A percentile compares a stretch with the other conserved stretches of the same genome.
Evolutionary conservation across 305 asterid species (phyloP).

Genomic region (Solanum hybrid): DNA sequence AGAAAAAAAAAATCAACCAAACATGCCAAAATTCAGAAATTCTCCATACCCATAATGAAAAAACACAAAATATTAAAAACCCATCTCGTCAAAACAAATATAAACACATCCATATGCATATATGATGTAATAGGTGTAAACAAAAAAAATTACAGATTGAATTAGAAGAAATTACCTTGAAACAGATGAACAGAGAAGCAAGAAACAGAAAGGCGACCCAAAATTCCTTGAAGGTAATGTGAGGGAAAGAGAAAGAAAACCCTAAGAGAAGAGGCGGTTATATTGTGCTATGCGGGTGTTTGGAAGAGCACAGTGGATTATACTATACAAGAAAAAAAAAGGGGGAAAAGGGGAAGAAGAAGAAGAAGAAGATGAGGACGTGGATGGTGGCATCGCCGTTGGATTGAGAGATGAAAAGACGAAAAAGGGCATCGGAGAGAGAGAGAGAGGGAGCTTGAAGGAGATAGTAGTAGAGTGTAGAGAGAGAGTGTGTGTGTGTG

Average conservation of each 20-base stretch:
- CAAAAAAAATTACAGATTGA: neutral
- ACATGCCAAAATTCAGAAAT: neutral
- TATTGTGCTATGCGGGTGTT: constrained; percentile 10
- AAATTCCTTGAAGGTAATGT: neutral
- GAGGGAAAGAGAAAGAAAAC: constrained; percentile 6
- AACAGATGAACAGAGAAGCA: neutral
- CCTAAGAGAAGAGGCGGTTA: constrained; percentile 13
- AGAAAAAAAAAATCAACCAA: neutral
- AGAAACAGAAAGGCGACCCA: neutral
- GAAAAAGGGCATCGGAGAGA: constrained; percentile 12
- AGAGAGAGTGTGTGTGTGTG: neutral
- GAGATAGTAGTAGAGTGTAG: neutral
- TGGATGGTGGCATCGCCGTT: constrained; percentile 16
- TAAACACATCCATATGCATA: neutral
- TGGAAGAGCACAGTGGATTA: constrained; percentile 2
- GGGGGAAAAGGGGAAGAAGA: constrained; percentile 1
- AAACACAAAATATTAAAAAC: neutral
- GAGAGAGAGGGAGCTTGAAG: neutral
- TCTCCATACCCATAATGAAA: neutral
- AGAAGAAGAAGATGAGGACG: constrained; percentile 22
- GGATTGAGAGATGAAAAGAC: constrained; percentile 22
- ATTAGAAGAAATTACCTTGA: neutral
- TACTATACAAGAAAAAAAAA: neutral
- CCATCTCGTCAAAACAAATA: neutral
- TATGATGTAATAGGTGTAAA: neutral